A percentile compares a stretch with the other conserved stretches of the same genome.
Evolutionary conservation across 768 basidiomycete species (phyloP).

Genomic region (Tricholoma bakamatsutake): DNA sequence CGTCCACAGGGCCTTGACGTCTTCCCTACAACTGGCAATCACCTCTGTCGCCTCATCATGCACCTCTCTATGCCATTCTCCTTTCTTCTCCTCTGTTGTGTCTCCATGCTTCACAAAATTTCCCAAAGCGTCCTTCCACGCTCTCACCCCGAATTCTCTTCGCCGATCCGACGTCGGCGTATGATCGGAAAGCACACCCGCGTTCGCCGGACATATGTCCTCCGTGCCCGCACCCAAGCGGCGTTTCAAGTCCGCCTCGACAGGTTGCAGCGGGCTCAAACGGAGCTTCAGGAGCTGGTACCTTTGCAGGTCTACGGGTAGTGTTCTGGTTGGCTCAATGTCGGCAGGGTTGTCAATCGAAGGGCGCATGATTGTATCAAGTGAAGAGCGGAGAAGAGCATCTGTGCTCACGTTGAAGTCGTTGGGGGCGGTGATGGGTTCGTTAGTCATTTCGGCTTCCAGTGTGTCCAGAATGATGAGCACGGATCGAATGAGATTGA

Average conservation of each 20-base stretch:
- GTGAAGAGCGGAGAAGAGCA: constrained; percentile 16
- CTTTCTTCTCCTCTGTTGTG: not conserved
- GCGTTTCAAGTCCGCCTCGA: constrained; percentile 33
- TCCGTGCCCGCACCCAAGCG: constrained; percentile 34
- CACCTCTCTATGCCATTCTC: not conserved
- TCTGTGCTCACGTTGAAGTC: not conserved
- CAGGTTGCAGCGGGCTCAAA: constrained; percentile 34
- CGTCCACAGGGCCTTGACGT: constrained; percentile 48
- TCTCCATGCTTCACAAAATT: constrained; percentile 6
- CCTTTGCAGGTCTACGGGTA: constrained; percentile 13
- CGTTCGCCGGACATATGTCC: constrained; percentile 16
- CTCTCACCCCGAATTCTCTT: constrained; percentile 18
- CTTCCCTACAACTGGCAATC: constrained; percentile 49
- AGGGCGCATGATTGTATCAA: constrained; percentile 19
- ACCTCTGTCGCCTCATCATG: constrained; percentile 41
- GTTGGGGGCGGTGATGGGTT: constrained; percentile 11
- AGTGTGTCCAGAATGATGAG: constrained; percentile 57
- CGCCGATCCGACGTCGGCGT: not conserved
- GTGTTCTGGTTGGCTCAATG: not conserved
- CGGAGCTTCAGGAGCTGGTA: constrained; percentile 31
- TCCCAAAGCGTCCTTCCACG: constrained; percentile 16
- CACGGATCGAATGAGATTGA: constrained; percentile 69
- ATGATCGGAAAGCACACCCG: constrained; percentile 10
- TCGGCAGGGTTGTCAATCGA: constrained; percentile 6
- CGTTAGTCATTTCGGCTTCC: constrained; percentile 39